Conservation (phyloP, 306 rosid genomes). For the Clitoria ternatea region DNA sequence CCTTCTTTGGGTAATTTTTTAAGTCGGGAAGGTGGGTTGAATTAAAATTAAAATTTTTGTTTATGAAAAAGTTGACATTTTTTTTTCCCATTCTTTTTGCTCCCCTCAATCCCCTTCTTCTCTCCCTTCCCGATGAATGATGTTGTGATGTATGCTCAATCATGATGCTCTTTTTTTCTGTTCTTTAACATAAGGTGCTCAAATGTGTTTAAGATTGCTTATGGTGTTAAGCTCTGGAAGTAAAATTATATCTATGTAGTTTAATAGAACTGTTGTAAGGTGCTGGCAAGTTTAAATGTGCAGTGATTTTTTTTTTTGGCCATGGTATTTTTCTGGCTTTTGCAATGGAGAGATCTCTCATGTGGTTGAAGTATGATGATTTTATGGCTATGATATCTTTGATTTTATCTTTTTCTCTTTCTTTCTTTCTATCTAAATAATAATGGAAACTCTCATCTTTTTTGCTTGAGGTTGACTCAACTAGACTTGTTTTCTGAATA, state of each 20-base stretch:
- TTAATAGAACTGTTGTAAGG: no score
- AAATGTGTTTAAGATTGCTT: conserved; percentile 10
- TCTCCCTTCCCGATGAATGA: neutral
- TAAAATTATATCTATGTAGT: neutral
- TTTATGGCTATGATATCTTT: neutral
- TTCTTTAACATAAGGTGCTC: neutral
- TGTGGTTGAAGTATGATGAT: neutral
- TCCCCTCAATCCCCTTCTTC: no score
- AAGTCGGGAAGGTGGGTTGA: neutral
- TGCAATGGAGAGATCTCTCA: conserved; percentile 17
- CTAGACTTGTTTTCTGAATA: conserved; percentile 7
- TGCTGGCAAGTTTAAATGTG: neutral
- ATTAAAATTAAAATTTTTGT: conserved; percentile 10
- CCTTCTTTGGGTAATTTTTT: neutral
- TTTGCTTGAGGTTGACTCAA: neutral
- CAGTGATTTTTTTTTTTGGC: neutral
- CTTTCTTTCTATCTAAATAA: neutral
- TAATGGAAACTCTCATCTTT: neutral
- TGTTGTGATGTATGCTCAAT: neutral
- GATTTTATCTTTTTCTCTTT: neutral
- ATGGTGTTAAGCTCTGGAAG: neutral
- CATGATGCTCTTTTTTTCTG: neutral
- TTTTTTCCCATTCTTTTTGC: neutral
- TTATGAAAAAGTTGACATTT: neutral
- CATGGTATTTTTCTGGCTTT: neutral